Conservation (phyloP, 495 filamentous ascomycete genomes). For the Extremus antarcticus region DNA sequence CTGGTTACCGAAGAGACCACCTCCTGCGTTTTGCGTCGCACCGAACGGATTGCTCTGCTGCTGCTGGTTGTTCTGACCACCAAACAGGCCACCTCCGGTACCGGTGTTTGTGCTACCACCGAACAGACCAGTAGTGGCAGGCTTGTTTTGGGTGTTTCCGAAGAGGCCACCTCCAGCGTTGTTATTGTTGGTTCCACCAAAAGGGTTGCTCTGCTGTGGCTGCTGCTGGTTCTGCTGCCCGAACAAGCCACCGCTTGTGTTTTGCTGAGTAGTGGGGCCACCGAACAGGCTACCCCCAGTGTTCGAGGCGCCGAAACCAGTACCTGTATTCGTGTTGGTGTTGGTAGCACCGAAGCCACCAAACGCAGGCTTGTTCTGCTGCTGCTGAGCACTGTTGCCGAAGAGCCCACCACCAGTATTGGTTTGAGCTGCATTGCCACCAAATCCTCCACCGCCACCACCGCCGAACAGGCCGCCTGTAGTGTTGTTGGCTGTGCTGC, state of each 20-base stretch:
- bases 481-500: conserved; percentile 27
- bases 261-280: conserved; percentile 31
- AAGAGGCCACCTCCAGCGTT: conserved; percentile 36
- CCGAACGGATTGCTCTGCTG: conserved; percentile 37
- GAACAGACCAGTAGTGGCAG: conserved; percentile 49
- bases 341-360: conserved; percentile 39
- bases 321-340: background rate
- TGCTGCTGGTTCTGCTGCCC: conserved; percentile 39
- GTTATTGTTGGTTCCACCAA: background rate
- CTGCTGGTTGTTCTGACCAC: conserved; percentile 41
- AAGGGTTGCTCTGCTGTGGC: conserved; percentile 27
- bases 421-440: conserved; percentile 26
- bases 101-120: conserved; percentile 39
- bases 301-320: conserved; percentile 28
- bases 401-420: conserved; percentile 45
- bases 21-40: conserved; percentile 4
- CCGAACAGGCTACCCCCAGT: conserved; percentile 53
- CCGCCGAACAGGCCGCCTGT: conserved; percentile 36
- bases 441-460: background rate
- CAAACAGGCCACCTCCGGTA: conserved; percentile 41
- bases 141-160: conserved; percentile 27
- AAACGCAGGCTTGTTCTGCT: conserved; percentile 28
- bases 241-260: conserved; percentile 42
- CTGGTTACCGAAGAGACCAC: conserved; percentile 29
- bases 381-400: conserved; percentile 21